phyloP scores from a whole-genome alignment of 176 grass and related monocot species.

The Poa annua region DNA sequence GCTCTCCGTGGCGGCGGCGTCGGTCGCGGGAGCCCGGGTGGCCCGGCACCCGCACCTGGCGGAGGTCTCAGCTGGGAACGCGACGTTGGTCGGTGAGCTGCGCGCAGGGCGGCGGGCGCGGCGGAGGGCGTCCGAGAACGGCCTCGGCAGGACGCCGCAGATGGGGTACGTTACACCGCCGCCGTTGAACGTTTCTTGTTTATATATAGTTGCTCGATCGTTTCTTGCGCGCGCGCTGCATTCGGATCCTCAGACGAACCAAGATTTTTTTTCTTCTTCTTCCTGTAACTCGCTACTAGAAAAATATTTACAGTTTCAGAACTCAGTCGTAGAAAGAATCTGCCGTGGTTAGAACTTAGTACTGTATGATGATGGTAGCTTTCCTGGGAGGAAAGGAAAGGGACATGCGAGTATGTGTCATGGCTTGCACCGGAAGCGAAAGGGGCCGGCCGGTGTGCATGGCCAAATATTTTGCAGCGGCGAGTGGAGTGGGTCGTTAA shows the following conservation, averaged over 20 bases:
- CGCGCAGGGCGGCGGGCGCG: conserved; percentile 22
- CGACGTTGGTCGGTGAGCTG: conserved; percentile 39
- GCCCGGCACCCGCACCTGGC: background rate
- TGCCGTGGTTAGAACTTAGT: background rate
- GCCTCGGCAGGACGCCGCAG: conserved; percentile 76
- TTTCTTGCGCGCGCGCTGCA: too few relatives aligned
- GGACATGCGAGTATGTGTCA: background rate
- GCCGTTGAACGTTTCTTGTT: background rate
- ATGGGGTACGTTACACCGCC: conserved; percentile 64
- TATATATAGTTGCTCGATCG: too few relatives aligned
- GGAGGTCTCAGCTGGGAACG: conserved; percentile 32
- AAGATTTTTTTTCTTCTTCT: background rate
- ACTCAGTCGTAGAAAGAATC: background rate
- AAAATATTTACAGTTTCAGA: background rate
- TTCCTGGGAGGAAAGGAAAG: background rate
- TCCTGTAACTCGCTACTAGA: too few relatives aligned
- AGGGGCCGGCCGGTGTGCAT: background rate
- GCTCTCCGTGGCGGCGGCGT: background rate
- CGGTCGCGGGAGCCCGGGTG: conserved; percentile 2
- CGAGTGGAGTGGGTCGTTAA: background rate
- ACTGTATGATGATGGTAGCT: background rate
- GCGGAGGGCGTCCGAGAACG: conserved; percentile 54
- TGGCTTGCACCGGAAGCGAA: conserved; percentile 43
- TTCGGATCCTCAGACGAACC: background rate
- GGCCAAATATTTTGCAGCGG: background rate